Percentiles rank a stretch among this genome's conserved stretches.
phyloP scores from a whole-genome alignment of 805 yeast species.

The Naumovozyma baii region DNA sequence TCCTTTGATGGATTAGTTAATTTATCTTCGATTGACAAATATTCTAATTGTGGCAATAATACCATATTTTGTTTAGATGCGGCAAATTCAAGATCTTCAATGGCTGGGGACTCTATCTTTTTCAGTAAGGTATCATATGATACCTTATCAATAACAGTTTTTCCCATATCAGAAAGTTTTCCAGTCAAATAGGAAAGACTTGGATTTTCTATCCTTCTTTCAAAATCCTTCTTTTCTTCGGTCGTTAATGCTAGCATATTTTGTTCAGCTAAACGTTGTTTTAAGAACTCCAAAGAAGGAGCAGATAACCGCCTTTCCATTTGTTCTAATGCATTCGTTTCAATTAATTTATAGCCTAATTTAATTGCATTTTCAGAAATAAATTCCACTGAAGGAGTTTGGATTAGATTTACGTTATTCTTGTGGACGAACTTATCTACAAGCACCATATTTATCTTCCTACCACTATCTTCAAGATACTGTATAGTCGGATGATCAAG shows the following conservation, averaged over 20 bases:
- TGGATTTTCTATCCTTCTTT: conserved; percentile 17
- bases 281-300: conserved; percentile 7
- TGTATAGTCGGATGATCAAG: background rate
- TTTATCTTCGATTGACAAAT: conserved; percentile 3
- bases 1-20: conserved; percentile 8
- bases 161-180: background rate
- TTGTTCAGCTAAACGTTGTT: background rate
- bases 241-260: conserved; percentile 1
- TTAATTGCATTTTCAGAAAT: conserved; percentile 29
- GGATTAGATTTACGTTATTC: background rate
- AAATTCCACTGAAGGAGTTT: conserved; percentile 25
- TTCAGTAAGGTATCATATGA: conserved; percentile 11
- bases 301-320: conserved; percentile 3
- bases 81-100: conserved; percentile 4
- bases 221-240: conserved; percentile 18
- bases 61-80: background rate
- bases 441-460: background rate
- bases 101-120: conserved; percentile 8
- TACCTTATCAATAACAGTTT: conserved; percentile 10
- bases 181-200: too few species aligned
- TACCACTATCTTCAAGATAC: conserved; percentile 4
- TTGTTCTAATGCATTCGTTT: conserved; percentile 5
- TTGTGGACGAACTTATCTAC: conserved; percentile 5
- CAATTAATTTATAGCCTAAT: conserved; percentile 12
- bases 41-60: conserved; percentile 2